Base-by-base conservation (phyloP, 352 stramenopile genomes). In the Phytopythium oedochilum region DNA sequence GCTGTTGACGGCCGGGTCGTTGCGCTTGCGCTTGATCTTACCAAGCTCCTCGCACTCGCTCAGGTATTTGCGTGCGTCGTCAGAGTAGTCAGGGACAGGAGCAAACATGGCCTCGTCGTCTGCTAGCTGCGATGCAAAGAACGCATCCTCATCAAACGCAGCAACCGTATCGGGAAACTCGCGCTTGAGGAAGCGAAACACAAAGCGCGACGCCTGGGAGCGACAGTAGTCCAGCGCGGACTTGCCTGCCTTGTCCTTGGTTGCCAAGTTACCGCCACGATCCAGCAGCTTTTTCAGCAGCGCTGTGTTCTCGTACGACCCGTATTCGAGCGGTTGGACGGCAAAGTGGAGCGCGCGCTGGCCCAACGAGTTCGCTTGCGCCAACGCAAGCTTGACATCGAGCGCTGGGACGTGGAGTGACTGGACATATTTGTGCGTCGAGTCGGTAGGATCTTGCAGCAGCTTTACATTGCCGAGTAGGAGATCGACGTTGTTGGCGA, bases 221-320 rank as follows among this genome's bases (percentile, higher is more conserved):
- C 68, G 60, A 2, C 74, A 75, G 46, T 88, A 91, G 50, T 91
- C 80, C 0, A 90, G 53, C 7, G 64, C 58, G 0, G 80, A 76
- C 17, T 59, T 55, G 20, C 75, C 75, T 0, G 53, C 51, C n/a
- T 57, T 50, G 40, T 92, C 77, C 25, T 60, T 69, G 7, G 57
- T 48, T 3, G 68, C 42, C 7, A 88, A 32, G 25, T 55, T 68
- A 2, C 68, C 78, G 23, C 78, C 78, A 17, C 59, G 63, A 10
- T 68, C 55, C 11, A 89, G 34, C 1, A 92, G 59, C 17, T 88
- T 58, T 11, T 73, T 52, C 26, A 89, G 40, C 8, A 92, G 57
- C 11, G 51, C 32, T 0, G 63, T 68, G 45, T 89, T 92, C 52
- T 92, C 83, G 59, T 79, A 88, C 1, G 83, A 90, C 1, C 74